These are phyloP conservation scores for Lathyrus sativus DNA, from an alignment of 306 rosid species.

Conservation along the genomic window DNA sequence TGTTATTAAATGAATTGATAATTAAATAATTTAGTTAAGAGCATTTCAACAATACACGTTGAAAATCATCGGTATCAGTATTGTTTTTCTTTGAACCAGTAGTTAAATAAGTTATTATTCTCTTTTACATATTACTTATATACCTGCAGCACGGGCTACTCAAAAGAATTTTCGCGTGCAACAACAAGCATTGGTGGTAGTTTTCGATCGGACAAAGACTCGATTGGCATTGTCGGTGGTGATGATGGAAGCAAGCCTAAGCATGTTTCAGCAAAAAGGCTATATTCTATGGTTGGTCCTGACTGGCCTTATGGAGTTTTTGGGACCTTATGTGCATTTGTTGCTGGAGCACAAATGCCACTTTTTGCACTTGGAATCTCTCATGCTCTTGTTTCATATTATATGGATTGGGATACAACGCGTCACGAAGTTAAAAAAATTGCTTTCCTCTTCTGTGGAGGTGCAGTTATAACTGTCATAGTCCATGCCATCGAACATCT, in stretches of 20 bases:
- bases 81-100: not conserved
- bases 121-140: conserved; percentile 8
- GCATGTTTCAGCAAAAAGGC: conserved; percentile 58
- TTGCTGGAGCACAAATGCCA: conserved; percentile 98
- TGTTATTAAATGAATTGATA: not conserved
- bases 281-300: conserved; percentile 84
- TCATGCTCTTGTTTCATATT: conserved; percentile 89
- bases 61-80: not conserved
- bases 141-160: conserved; percentile 59
- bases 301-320: conserved; percentile 83
- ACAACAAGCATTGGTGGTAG: conserved; percentile 77
- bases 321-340: conserved; percentile 75
- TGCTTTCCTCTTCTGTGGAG: conserved; percentile 72
- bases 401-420: conserved; percentile 97
- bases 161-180: conserved; percentile 71
- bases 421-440: conserved; percentile 67
- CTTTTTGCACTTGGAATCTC: conserved; percentile 93
- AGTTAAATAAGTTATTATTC: not conserved
- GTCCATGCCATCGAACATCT: conserved; percentile 86
- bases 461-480: conserved; percentile 65
- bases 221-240: conserved; percentile 55
- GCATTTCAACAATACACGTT: not conserved
- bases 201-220: conserved; percentile 90
- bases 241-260: conserved; percentile 57
- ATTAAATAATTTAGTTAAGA: not conserved